Evolutionary conservation across 139 green algal genomes (phyloP).

Genomic region (Choricystis sp.): DNA sequence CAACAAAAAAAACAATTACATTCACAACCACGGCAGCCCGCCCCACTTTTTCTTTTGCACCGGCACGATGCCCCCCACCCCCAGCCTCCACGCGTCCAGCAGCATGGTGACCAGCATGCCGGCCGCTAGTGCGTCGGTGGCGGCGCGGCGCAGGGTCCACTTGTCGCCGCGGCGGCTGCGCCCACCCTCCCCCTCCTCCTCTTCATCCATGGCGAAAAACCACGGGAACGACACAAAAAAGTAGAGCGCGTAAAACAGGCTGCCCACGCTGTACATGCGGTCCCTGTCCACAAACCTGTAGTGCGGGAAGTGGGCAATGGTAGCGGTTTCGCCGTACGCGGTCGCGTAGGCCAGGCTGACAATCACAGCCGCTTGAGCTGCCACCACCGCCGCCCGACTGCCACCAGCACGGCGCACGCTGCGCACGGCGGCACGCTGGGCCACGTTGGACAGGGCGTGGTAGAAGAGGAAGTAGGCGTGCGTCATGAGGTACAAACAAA

Average conservation of each 20-base stretch:
- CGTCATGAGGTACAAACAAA: conserved; percentile 92
- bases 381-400: neutral
- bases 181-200: no score
- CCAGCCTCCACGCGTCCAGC: conserved; percentile 81
- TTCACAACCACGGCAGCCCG: neutral
- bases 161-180: no score
- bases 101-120: conserved; percentile 88
- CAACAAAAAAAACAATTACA: neutral
- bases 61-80: conserved; percentile 46
- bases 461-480: conserved; percentile 99
- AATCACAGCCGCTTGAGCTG: conserved; percentile 33
- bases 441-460: conserved; percentile 79
- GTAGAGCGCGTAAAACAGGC: conserved; percentile 98
- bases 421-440: conserved; percentile 32
- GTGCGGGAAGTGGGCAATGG: conserved; percentile 91
- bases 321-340: conserved; percentile 85
- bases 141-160: conserved; percentile 27
- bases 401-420: no score
- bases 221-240: conserved; percentile 93
- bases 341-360: conserved; percentile 77
- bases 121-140: conserved; percentile 47
- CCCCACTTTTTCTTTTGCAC: neutral
- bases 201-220: conserved; percentile 75
- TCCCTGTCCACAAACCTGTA: conserved; percentile 60
- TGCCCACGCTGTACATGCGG: conserved; percentile 82